These are phyloP conservation scores for Parastagonospora avenae DNA, from an alignment of 2,329 filamentous ascomycete genomes.

Conservation along the genomic window DNA sequence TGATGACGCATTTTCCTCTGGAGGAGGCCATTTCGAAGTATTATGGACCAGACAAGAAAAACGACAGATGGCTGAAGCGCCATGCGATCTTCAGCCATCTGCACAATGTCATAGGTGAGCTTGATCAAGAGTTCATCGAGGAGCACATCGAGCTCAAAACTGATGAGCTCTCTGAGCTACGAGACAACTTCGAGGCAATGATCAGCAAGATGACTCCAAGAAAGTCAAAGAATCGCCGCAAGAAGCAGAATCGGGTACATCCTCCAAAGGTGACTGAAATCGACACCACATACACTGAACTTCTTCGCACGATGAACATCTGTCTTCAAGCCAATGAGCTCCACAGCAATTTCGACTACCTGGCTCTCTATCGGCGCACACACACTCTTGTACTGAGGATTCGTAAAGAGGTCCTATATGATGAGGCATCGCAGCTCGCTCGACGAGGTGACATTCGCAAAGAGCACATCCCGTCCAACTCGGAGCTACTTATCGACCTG, in stretches of 20 bases:
- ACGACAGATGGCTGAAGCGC: slow-evolving; percentile 18
- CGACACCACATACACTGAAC: slow-evolving; percentile 2
- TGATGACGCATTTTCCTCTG: slow-evolving; percentile 9
- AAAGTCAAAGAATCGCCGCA: slow-evolving; percentile 1
- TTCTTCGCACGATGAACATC: slow-evolving; percentile 8
- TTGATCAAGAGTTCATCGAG: not conserved
- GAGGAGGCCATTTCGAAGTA: slow-evolving; percentile 15
- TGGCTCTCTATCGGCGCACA: slow-evolving; percentile 21
- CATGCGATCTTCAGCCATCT: slow-evolving; percentile 24
- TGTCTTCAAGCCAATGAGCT: slow-evolving; percentile 16
- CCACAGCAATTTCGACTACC: slow-evolving; percentile 26
- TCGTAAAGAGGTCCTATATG: slow-evolving; percentile 12
- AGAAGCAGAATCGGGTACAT: not conserved
- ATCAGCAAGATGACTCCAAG: slow-evolving; percentile 3
- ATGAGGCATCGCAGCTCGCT: slow-evolving; percentile 5
- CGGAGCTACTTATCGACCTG: slow-evolving; percentile 11
- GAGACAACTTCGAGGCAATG: slow-evolving; percentile 6
- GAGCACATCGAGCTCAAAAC: too few relatives aligned
- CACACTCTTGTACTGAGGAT: slow-evolving; percentile 12
- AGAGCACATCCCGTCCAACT: slow-evolving; percentile 8
- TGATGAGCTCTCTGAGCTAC: slow-evolving; percentile 2
- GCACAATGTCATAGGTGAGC: not conserved
- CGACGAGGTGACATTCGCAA: slow-evolving; percentile 1
- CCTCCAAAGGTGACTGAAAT: slow-evolving; percentile 10
- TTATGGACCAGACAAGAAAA: slow-evolving; percentile 4